phyloP scores from a whole-genome alignment of 495 filamentous ascomycete species.

The Daldinia childiae region DNA sequence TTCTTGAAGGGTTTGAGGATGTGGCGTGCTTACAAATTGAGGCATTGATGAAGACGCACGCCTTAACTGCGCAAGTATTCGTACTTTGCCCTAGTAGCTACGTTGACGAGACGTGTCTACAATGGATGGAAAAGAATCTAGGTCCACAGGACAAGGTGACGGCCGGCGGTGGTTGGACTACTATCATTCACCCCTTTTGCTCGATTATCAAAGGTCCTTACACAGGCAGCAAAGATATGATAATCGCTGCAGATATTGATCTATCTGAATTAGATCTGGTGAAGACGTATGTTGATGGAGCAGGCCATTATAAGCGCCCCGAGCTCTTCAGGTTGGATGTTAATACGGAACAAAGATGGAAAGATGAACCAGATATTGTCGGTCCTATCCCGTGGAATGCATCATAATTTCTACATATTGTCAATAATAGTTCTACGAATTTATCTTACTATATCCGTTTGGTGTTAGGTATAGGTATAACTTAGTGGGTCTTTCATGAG shows the following conservation, averaged over 20 bases:
- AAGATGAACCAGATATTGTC: constrained; percentile 47
- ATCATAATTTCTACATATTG: not conserved
- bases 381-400: constrained; percentile 40
- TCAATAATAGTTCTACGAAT: not conserved
- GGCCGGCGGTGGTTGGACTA: constrained; percentile 52
- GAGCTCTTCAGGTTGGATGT: constrained; percentile 51
- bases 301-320: constrained; percentile 53
- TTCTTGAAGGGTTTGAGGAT: constrained; percentile 49
- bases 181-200: constrained; percentile 52
- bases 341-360: constrained; percentile 48
- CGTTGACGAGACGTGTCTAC: constrained; percentile 52
- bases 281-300: constrained; percentile 54
- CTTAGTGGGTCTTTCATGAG: constrained; percentile 24
- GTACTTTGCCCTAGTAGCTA: constrained; percentile 52
- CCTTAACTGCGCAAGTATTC: constrained; percentile 55
- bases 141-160: constrained; percentile 54
- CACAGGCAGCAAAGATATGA: constrained; percentile 46
- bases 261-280: constrained; percentile 48
- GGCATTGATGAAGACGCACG: constrained; percentile 56
- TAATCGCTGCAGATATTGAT: constrained; percentile 53
- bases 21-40: constrained; percentile 54
- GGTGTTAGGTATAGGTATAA: not conserved
- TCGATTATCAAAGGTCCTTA: constrained; percentile 48
- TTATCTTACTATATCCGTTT: not conserved
- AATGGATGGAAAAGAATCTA: constrained; percentile 55